Percentiles rank a stretch among this genome's conserved stretches.
Evolutionary conservation across 2,329 filamentous ascomycete genomes (phyloP).

Genomic region (Sporothrix brunneoviolacea): DNA sequence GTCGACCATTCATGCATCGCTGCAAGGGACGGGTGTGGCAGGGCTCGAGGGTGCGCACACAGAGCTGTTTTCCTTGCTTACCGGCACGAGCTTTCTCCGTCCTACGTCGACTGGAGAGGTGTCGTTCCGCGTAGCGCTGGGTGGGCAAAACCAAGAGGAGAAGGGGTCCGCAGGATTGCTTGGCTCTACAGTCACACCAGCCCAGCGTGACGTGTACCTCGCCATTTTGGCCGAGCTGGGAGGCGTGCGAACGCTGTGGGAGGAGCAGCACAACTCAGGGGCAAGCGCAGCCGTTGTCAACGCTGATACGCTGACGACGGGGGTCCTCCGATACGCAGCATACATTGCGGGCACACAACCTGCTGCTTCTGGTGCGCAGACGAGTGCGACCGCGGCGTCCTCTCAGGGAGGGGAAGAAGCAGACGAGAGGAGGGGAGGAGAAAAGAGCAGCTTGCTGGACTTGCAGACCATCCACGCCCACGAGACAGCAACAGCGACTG

Average conservation of each 20-base stretch:
- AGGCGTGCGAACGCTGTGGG: constrained; percentile 15
- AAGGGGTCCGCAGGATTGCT: background rate
- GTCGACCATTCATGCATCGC: background rate
- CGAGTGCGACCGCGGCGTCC: background rate
- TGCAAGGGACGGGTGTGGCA: background rate
- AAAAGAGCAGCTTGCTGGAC: background rate
- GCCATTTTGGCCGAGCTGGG: constrained; percentile 20
- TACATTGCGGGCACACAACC: background rate
- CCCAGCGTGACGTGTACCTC: constrained; percentile 1
- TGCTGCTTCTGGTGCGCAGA: background rate
- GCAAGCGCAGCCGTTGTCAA: background rate
- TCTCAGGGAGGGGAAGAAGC: background rate
- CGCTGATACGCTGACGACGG: background rate
- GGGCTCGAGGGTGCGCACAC: constrained; percentile 5
- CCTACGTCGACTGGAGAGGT: background rate
- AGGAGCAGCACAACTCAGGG: background rate
- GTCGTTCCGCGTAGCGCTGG: constrained; percentile 11
- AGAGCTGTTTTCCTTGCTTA: constrained; percentile 20
- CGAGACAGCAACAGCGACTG: background rate
- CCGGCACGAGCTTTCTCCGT: constrained; percentile 10
- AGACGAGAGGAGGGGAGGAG: background rate
- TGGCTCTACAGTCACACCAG: background rate
- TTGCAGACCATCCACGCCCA: background rate
- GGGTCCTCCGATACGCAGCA: constrained; percentile 7
- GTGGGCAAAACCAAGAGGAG: too few relatives aligned